These are phyloP conservation scores for Hamamelis virginiana DNA, from an alignment of 164 flowering plant species.

Conservation along the genomic window DNA sequence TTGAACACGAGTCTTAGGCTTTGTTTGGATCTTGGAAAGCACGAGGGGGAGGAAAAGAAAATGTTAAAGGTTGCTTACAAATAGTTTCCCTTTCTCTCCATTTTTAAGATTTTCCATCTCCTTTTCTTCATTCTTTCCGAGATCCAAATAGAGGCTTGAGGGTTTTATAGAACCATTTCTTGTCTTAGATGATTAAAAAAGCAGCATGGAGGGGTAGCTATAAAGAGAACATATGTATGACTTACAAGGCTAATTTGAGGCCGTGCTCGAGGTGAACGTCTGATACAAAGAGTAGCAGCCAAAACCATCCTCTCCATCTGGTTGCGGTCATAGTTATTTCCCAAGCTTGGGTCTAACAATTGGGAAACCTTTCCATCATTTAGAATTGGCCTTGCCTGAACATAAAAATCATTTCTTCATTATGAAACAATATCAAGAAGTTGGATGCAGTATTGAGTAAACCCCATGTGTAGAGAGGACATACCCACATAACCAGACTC, in stretches of 20 bases:
- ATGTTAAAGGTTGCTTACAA: too few relatives aligned
- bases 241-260: conserved; percentile 80
- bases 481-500: conserved; percentile 98
- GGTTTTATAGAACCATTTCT: too few relatives aligned
- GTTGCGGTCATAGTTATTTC: conserved; percentile 44
- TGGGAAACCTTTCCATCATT: conserved; percentile 49
- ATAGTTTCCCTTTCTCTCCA: too few relatives aligned
- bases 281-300: conserved; percentile 79
- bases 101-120: too few relatives aligned
- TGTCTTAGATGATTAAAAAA: too few relatives aligned
- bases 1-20: too few relatives aligned
- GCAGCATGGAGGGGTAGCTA: too few relatives aligned
- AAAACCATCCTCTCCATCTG: conserved; percentile 77
- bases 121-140: too few relatives aligned
- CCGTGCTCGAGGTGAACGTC: conserved; percentile 67
- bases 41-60: neutral
- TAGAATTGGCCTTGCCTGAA: conserved; percentile 79
- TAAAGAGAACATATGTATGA: neutral
- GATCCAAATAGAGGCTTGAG: too few relatives aligned
- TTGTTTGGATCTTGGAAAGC: too few relatives aligned
- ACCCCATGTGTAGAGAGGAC: conserved; percentile 19
- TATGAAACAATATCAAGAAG: neutral
- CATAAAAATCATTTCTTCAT: conserved; percentile 1
- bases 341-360: conserved; percentile 67
- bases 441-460: neutral